phyloP scores from a whole-genome alignment of 345 rosid species.

The Populus ilicifolia region DNA sequence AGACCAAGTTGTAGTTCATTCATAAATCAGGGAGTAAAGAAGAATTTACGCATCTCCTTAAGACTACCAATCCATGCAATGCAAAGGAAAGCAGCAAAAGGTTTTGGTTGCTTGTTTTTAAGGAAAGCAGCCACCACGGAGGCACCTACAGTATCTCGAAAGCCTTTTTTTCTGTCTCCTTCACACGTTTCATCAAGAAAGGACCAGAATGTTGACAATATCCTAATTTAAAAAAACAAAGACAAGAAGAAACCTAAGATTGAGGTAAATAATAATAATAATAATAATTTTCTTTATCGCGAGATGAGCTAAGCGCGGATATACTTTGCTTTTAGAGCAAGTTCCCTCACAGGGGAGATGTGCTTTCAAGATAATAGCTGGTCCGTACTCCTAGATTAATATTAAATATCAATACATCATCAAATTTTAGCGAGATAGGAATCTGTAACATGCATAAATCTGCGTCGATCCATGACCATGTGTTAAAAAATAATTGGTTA shows the following conservation, averaged over 20 bases:
- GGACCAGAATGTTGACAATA: slow-evolving; percentile 28
- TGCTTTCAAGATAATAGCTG: background rate
- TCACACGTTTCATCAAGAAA: slow-evolving; percentile 14
- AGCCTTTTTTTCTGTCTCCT: background rate
- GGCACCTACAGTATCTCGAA: slow-evolving; percentile 19
- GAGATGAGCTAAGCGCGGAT: background rate
- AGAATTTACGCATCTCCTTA: background rate
- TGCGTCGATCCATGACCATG: background rate
- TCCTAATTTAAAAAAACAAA: background rate
- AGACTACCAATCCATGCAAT: slow-evolving; percentile 19
- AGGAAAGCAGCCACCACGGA: slow-evolving; percentile 16
- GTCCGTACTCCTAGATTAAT: too few relatives aligned
- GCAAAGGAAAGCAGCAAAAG: slow-evolving; percentile 3
- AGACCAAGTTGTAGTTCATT: background rate
- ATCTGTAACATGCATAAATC: background rate
- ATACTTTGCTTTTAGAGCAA: background rate
- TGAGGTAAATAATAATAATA: background rate
- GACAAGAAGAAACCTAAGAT: background rate
- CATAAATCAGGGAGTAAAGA: background rate
- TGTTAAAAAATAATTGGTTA: background rate
- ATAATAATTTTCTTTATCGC: background rate
- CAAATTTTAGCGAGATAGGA: background rate
- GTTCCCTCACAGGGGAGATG: background rate
- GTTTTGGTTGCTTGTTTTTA: background rate
- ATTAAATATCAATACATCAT: background rate